Evolutionary conservation across 208 protist genomes (phyloP).

Genomic region (Leishmania arabica): DNA sequence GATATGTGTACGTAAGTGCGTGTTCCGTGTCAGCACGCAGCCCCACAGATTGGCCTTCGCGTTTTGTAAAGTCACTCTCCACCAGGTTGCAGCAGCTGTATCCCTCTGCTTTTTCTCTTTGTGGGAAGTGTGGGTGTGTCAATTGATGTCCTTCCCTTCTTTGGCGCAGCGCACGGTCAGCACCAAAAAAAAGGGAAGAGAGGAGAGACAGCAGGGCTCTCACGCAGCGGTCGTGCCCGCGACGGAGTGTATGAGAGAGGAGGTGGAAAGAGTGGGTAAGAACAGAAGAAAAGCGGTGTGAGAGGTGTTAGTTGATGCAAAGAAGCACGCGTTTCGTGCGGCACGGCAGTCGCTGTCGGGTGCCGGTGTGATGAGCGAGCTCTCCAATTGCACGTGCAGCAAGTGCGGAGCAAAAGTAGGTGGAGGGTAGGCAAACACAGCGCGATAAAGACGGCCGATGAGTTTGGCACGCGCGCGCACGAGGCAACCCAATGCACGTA

Average conservation of each 20-base stretch:
- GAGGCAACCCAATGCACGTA: background rate
- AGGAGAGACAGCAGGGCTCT: slow-evolving; percentile 10
- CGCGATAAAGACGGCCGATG: background rate
- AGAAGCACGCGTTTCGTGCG: background rate
- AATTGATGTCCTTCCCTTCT: background rate
- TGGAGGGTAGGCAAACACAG: slow-evolving; percentile 1
- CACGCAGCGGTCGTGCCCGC: background rate
- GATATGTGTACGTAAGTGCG: background rate
- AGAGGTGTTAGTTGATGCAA: background rate
- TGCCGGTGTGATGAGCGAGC: background rate
- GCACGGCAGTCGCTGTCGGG: too few species aligned
- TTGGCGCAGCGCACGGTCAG: background rate
- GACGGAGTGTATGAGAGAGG: slow-evolving; percentile 4
- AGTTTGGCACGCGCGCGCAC: background rate
- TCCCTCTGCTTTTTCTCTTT: background rate
- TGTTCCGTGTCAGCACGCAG: background rate
- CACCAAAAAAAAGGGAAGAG: slow-evolving; percentile 22
- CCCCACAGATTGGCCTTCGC: background rate
- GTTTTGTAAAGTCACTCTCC: background rate
- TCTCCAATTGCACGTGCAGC: background rate
- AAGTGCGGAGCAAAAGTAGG: background rate
- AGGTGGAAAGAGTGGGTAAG: background rate
- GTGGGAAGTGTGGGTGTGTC: background rate
- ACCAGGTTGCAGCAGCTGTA: background rate
- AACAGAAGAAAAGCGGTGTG: background rate